Conservation (phyloP, 2,329 filamentous ascomycete species). For the Sporothrix protearum region DNA sequence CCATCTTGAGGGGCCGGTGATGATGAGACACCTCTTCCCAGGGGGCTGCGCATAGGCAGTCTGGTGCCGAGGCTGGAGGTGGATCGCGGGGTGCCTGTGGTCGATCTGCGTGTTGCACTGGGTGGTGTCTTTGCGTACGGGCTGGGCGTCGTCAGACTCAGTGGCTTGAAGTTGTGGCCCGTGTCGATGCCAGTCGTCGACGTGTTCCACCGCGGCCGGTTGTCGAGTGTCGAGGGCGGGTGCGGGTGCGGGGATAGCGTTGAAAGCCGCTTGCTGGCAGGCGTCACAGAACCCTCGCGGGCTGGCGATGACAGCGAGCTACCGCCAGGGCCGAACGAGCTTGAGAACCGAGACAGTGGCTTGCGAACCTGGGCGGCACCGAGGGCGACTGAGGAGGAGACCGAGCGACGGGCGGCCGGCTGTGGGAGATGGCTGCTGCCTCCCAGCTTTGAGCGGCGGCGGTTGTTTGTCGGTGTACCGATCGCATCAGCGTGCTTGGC, state of each 20-base stretch:
- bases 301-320: conserved; percentile 34
- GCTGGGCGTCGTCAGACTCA: conserved; percentile 58
- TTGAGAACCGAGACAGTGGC: conserved; percentile 36
- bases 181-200: conserved; percentile 63
- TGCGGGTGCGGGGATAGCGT: conserved; percentile 29
- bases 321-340: conserved; percentile 14
- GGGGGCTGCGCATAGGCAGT: conserved; percentile 50
- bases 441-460: conserved; percentile 47
- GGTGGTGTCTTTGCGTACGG: conserved; percentile 50
- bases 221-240: conserved; percentile 43
- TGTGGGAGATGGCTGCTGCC: conserved; percentile 43
- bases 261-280: conserved; percentile 39
- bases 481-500: conserved; percentile 23
- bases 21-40: conserved; percentile 45
- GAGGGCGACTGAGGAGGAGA: conserved; percentile 42
- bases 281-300: conserved; percentile 48
- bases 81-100: conserved; percentile 38
- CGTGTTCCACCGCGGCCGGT: conserved; percentile 69
- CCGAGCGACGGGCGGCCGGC: conserved; percentile 45
- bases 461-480: conserved; percentile 40
- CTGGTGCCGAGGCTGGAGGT: conserved; percentile 37
- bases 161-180: conserved; percentile 65
- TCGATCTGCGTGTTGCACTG: conserved; percentile 42
- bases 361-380: conserved; percentile 42
- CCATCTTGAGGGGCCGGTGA: conserved; percentile 46